These are phyloP conservation scores for Raddia distichophylla DNA, from an alignment of 176 grass and related monocot genomes.

Conservation along the genomic window DNA sequence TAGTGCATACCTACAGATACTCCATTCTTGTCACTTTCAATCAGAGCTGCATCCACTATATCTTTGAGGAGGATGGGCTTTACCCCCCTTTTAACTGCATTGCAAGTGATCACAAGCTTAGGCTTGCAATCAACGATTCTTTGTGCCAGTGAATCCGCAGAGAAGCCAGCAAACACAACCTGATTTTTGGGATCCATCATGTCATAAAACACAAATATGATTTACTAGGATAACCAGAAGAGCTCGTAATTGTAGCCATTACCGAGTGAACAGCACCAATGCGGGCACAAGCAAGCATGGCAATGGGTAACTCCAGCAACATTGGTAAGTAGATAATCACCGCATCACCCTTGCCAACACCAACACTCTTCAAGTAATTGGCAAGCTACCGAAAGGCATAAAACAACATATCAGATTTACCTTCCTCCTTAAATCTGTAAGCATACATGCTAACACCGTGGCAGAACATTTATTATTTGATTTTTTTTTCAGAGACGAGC, in stretches of 20 bases:
- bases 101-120: constrained; percentile 90
- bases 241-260: constrained; percentile 26
- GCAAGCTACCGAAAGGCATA: constrained; percentile 59
- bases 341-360: constrained; percentile 77
- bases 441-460: constrained; percentile 34
- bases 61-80: constrained; percentile 86
- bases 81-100: constrained; percentile 77
- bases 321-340: constrained; percentile 96
- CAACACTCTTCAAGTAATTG: constrained; percentile 91
- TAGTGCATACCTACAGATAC: constrained; percentile 63
- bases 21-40: constrained; percentile 70
- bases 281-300: constrained; percentile 96
- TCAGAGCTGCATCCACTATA: constrained; percentile 75
- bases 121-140: constrained; percentile 89
- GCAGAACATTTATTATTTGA: background rate
- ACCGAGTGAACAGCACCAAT: constrained; percentile 97
- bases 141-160: constrained; percentile 85
- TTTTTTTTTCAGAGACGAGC: constrained; percentile 12
- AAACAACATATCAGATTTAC: background rate
- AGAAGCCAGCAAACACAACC: constrained; percentile 98
- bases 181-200: constrained; percentile 23
- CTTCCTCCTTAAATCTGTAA: constrained; percentile 20
- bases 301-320: constrained; percentile 92
- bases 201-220: constrained; percentile 2
- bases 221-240: background rate